Evolutionary conservation across 306 rosid species (phyloP), one percentile per base, ranked within the genome.

Genomic region (Cajanus cajan): DNA sequence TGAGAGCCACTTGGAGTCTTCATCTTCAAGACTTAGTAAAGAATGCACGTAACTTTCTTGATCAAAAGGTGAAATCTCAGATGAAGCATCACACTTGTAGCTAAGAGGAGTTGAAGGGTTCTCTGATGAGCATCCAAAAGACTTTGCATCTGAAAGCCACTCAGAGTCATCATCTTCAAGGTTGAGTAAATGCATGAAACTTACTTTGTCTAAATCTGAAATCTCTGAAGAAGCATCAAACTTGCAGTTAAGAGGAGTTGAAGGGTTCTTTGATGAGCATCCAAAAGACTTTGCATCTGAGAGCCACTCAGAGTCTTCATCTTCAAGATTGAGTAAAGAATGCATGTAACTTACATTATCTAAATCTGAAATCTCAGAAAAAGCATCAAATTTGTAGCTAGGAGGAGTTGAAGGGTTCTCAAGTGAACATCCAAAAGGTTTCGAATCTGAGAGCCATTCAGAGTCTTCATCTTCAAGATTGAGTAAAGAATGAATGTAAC

Each of bases 21-120:
- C 51, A 6, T 64, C 81, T 48, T 87, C 87, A 67, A 89, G 87
- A 78, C 62, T 68, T 41, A 85, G 33, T 15, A 89, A 82, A n/a
- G 90, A 83, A n/a, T 71, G 52, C 71, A 10, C n/a, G 48, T 68
- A 82, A 78, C 85, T 51, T 4, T 8, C 67, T 67, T 31, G 74
- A 41, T 85, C 86, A 9, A 66, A 73, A 34, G 77, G 78, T 4
- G 80, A 82, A 51, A 59, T 25, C 28, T 68, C 78, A 0, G 74
- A 28, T 36, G 48, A 43, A 85, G 82, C 68, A 48, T 82, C 50
- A 36, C 24, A 52, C 44, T 43, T 64, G 73, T 19, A 19, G 81
- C 82, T 65, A 34, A 58, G 31, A 70, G 84, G 84, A 71, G 40
- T 54, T 18, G 82, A 73, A 57, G 48, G 44, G 40, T 25, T 47